A percentile compares a stretch with the other conserved stretches of the same genome.
phyloP scores from a whole-genome alignment of 495 filamentous ascomycete genomes.

The Beverwykella pulmonaria region DNA sequence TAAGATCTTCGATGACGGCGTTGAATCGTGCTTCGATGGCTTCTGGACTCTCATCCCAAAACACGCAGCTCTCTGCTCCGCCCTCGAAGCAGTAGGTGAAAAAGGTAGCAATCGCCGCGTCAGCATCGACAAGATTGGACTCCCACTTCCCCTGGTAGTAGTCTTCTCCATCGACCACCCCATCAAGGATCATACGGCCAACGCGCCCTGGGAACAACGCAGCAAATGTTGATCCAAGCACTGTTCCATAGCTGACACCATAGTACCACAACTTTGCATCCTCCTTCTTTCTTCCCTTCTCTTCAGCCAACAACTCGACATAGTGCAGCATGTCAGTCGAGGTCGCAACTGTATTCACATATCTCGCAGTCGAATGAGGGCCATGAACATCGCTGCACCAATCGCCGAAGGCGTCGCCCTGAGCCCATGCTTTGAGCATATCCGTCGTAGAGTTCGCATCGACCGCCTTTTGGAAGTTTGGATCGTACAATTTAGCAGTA shows the following conservation, averaged over 20 bases:
- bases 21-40: constrained; percentile 49
- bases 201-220: constrained; percentile 57
- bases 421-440: neutral
- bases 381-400: constrained; percentile 7
- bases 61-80: constrained; percentile 52
- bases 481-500: constrained; percentile 41
- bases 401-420: constrained; percentile 4
- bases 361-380: constrained; percentile 27
- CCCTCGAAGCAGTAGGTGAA: constrained; percentile 56
- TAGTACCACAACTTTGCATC: constrained; percentile 39
- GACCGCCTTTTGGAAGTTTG: neutral
- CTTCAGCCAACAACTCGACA: constrained; percentile 51
- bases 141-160: constrained; percentile 36
- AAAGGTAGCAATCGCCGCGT: constrained; percentile 56
- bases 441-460: neutral
- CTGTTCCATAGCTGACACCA: constrained; percentile 39
- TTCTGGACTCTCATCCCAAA: constrained; percentile 43
- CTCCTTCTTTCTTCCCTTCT: constrained; percentile 33
- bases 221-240: constrained; percentile 50
- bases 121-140: constrained; percentile 41
- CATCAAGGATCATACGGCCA: constrained; percentile 55
- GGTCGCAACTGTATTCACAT: constrained; percentile 52
- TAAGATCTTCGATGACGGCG: constrained; percentile 49
- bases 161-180: constrained; percentile 52
- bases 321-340: constrained; percentile 55